These are phyloP conservation scores for Chlorella ohadii DNA, from an alignment of 139 green algal species.

Conservation along the genomic window DNA sequence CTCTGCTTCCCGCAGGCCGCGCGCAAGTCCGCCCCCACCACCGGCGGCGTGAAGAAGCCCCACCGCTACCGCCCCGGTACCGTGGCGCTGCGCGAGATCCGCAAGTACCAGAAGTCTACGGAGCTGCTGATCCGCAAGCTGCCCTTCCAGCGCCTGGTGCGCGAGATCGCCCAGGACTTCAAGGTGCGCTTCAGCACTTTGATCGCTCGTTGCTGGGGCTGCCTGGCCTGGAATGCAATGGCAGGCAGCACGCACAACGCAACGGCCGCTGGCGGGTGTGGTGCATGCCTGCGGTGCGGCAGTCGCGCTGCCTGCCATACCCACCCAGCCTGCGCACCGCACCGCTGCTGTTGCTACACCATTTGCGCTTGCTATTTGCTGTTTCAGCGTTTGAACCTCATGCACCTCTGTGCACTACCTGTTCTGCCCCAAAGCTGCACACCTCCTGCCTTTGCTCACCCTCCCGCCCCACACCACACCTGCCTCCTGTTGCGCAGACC, in stretches of 20 bases:
- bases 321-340: background rate
- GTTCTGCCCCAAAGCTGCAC: too few relatives aligned
- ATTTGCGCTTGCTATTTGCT: too few relatives aligned
- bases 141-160: slow-evolving; percentile 96
- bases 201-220: background rate
- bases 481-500: slow-evolving; percentile 1
- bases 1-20: slow-evolving; percentile 12
- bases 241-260: background rate
- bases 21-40: slow-evolving; percentile 36
- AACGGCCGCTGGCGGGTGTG: background rate
- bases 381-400: too few relatives aligned
- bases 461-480: background rate
- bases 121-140: slow-evolving; percentile 96
- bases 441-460: background rate
- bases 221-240: background rate
- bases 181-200: slow-evolving; percentile 61
- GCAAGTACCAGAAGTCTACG: slow-evolving; percentile 96
- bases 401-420: too few relatives aligned
- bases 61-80: slow-evolving; percentile 73
- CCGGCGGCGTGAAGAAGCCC: slow-evolving; percentile 42
- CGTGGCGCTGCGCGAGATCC: slow-evolving; percentile 92
- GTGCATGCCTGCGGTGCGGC: background rate
- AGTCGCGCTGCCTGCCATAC: background rate
- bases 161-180: slow-evolving; percentile 99
- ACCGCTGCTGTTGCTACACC: too few relatives aligned